Base-by-base conservation (phyloP, 169 alveolate genomes). In the Cryptosporidium ubiquitum region DNA sequence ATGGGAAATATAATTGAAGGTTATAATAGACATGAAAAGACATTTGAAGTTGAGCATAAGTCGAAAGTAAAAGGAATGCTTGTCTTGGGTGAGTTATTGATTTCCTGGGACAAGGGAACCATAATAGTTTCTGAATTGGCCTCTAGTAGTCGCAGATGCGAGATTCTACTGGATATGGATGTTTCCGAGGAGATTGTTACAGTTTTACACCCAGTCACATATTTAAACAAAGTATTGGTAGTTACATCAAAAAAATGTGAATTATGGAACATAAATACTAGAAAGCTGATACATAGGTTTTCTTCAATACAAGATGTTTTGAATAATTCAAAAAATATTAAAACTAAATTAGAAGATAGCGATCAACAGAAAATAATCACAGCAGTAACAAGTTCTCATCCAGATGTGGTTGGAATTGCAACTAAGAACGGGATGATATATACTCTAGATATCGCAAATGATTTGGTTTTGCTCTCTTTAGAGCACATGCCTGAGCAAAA, bases 241-340 rank as follows among this genome's bases (percentile, higher is more conserved):
- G 91, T 64, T 23, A 61, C 68, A 4, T 74, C 86, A 7, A 66
- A 52, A n/a, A 64, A 79, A 55, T 74, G 85, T 52, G 91, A 85
- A 51, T 42, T 85, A 9, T 69, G 91, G 91, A 85, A 85, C 23
- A 35, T 85, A 29, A 69, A 70, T 47, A 85, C 86, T 10, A 70
- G 37, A 7, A 71, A 74, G 20, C 51, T 39, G 64, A 85, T 85
- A 42, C 86, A 85, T 55, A 31, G 68, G 18, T 85, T 85, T 68
- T 47, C 49, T 3, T 85, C 89, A 33, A 61, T 79, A 60, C 40
- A 64, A 20, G 73, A 18, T 31, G 49, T 33, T 20, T 35, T 79
- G 23, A 5, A 26, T 31, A 4, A 20, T 26, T n/a, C 64, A 0
- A 57, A n/a, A 16, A 58, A 42, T 42, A 52, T 33, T n/a, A 40